phyloP scores from a whole-genome alignment of 2,329 filamentous ascomycete genomes.

The Chaetomium olivaceum region DNA sequence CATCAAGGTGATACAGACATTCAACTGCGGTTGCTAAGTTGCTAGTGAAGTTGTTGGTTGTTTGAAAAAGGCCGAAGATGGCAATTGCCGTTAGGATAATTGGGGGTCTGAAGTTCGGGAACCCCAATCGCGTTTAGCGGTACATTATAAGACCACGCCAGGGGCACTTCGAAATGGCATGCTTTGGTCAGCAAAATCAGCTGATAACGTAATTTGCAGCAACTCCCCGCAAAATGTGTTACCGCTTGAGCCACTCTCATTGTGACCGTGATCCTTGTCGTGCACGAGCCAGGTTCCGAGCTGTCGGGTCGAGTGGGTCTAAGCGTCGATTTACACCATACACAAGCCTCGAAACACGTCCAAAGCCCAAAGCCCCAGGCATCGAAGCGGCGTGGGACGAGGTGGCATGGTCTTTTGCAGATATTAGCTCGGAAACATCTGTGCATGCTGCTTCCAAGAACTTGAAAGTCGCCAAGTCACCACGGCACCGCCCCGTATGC shows the following conservation, averaged over 20 bases:
- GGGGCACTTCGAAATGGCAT: background rate
- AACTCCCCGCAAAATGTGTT: background rate
- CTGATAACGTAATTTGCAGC: background rate
- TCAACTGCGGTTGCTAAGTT: background rate
- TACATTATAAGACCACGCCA: background rate
- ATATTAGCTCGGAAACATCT: background rate
- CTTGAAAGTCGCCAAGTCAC: background rate
- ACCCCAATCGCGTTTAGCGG: background rate
- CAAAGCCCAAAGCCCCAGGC: background rate
- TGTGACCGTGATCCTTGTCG: background rate
- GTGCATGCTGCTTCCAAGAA: background rate
- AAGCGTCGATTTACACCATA: background rate
- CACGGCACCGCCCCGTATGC: background rate
- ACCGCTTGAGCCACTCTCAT: background rate
- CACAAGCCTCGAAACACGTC: background rate
- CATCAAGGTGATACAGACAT: background rate
- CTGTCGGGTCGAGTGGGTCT: constrained; percentile 15
- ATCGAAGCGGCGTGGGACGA: background rate
- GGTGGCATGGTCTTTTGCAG: background rate
- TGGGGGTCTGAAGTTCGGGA: background rate
- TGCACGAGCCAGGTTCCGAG: constrained; percentile 20
- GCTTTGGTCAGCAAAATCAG: background rate
- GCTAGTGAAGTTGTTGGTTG: background rate
- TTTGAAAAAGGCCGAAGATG: background rate
- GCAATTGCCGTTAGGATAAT: background rate